Evolutionary conservation across 768 basidiomycete species (phyloP).

Genomic region (Kwoniella shandongensis): DNA sequence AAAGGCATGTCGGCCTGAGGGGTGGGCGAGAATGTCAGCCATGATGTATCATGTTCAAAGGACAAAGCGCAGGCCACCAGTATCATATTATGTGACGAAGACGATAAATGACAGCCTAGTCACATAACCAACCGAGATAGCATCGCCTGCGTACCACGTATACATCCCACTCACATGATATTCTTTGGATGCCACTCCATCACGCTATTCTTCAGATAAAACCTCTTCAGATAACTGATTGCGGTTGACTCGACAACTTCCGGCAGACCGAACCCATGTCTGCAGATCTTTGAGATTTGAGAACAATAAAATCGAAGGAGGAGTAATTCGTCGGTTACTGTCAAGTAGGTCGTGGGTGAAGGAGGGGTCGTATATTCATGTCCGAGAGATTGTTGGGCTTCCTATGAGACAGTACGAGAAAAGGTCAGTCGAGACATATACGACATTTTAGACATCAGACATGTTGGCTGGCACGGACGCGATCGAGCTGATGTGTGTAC

Average conservation of each 20-base stretch:
- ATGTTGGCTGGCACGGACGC: too few species aligned
- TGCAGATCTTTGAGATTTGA: slow-evolving; percentile 79
- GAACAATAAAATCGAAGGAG: slow-evolving; percentile 85
- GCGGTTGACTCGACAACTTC: slow-evolving; percentile 94
- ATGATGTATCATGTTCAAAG: too few species aligned
- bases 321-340: slow-evolving; percentile 76
- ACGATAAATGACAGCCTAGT: neutral
- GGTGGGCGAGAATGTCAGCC: neutral
- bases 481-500: too few species aligned
- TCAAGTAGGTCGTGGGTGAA: slow-evolving; percentile 68
- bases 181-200: slow-evolving; percentile 99
- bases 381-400: slow-evolving; percentile 39
- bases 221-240: slow-evolving; percentile 86
- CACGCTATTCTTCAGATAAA: slow-evolving; percentile 95
- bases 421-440: too few species aligned
- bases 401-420: slow-evolving; percentile 8
- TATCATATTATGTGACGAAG: neutral
- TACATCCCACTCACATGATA: slow-evolving; percentile 88
- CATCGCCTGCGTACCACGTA: too few species aligned
- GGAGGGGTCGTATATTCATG: slow-evolving; percentile 55
- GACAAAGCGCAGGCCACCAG: too few species aligned
- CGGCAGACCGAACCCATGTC: slow-evolving; percentile 75
- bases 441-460: too few species aligned
- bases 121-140: neutral
- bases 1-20: slow-evolving; percentile 85